Conservation (phyloP, 345 rosid genomes). For the Hevea brasiliensis region DNA sequence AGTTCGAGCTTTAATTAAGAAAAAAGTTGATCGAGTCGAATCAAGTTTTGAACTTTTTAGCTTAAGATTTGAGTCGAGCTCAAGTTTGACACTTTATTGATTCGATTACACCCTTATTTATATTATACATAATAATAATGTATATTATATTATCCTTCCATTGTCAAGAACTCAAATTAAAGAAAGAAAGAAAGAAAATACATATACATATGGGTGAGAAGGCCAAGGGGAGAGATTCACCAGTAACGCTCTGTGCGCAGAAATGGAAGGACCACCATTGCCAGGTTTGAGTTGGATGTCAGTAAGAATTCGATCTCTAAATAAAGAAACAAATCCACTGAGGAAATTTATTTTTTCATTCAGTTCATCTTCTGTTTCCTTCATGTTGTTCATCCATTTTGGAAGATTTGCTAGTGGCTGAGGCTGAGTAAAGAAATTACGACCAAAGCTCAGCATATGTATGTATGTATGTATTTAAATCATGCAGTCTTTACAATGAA, state of each 20-base stretch:
- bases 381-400: constrained; percentile 62
- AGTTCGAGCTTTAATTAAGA: no score
- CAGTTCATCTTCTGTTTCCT: constrained; percentile 57
- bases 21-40: neutral
- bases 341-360: constrained; percentile 64
- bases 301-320: constrained; percentile 57
- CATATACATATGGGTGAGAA: neutral
- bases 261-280: constrained; percentile 50
- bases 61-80: no score
- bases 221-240: constrained; percentile 28
- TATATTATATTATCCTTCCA: no score
- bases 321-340: constrained; percentile 43
- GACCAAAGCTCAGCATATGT: neutral
- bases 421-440: constrained; percentile 17
- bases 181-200: no score
- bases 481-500: no score
- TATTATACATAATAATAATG: no score
- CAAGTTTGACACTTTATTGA: no score
- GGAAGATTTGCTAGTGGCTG: constrained; percentile 60
- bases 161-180: no score
- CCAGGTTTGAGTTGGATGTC: constrained; percentile 63
- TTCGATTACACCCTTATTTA: no score
- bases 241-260: constrained; percentile 68
- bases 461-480: no score
- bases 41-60: no score